Evolutionary conservation across 2,329 filamentous ascomycete species (phyloP).

Genomic region (Penicillium sp.): DNA sequence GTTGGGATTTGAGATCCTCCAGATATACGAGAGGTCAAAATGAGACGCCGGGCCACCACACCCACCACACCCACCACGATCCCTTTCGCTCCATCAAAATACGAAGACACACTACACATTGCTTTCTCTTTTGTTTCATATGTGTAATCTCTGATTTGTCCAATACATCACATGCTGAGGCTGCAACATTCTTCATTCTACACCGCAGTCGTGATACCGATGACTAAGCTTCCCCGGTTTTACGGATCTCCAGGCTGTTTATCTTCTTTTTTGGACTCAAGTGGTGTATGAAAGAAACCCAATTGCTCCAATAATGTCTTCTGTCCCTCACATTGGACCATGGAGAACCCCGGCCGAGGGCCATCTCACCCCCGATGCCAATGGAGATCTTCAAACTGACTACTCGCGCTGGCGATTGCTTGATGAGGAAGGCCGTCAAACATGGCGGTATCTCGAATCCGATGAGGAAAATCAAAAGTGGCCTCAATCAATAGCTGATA

Average conservation of each 20-base stretch:
- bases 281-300: not conserved
- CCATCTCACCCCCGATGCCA: conserved; percentile 33
- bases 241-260: not conserved
- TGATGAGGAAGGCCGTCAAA: conserved; percentile 80
- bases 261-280: not conserved
- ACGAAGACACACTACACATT: not conserved
- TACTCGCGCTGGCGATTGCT: conserved; percentile 78
- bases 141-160: not conserved
- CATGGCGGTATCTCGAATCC: conserved; percentile 83
- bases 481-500: conserved; percentile 88
- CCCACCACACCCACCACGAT: not conserved
- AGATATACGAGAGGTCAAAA: too few relatives aligned
- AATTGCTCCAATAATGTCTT: conserved; percentile 5
- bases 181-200: conserved; percentile 6
- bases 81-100: not conserved
- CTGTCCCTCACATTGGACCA: conserved; percentile 31
- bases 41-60: not conserved
- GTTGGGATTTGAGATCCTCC: not conserved
- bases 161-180: not conserved
- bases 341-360: conserved; percentile 39
- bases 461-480: conserved; percentile 71
- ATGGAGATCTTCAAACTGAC: conserved; percentile 64
- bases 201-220: conserved; percentile 8
- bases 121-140: not conserved
- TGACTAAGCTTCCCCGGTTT: conserved; percentile 13